Evolutionary conservation across 2,329 filamentous ascomycete species (phyloP), one percentile per base, ranked within the genome.

Genomic region (Phyllosticta citrichinensis): DNA sequence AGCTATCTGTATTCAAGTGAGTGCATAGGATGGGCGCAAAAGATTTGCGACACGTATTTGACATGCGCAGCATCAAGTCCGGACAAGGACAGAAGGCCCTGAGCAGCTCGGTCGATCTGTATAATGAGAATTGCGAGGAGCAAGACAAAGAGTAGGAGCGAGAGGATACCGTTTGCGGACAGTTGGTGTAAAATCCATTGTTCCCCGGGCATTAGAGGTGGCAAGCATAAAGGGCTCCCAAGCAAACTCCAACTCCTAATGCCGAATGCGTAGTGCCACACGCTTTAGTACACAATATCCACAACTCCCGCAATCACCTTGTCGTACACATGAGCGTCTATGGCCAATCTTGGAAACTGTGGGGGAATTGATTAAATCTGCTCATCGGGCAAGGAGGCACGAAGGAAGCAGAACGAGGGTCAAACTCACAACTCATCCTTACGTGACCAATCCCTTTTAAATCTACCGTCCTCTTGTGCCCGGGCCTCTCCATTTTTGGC

Each of bases 371-470:
- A 50, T 50, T 25, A 57, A 57, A 24, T 10, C 35, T 52, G 40
- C 40, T 47, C 40, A 17, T 47, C 12, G n/a, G n/a, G 35, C 56
- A 50, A 57, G n/a, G 50, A 54, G 5, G 33, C 54, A 22, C n/a
- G 19, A 25, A 56, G 50, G 25, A 24, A 56, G 22, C 8, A 40
- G 50, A 56, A 35, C 33, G 54, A 52, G 55, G 17, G 33, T 56
- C 8, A 35, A 50, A 63, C 61, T 68, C 63, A 70, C 62, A 73
- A 62, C 63, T 73, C 71, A 20, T 68, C 68, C 61, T 70, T 72
- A 60, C 56, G 56, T 54, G 14, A 19, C n/a, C 51, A 27, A n/a
- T 55, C 58, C 52, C 56, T 24, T 19, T 54, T 58, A 40, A n/a
- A 27, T 53, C 20, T 56, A 22, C 53, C 47, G 12, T 55, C 51